Base-by-base conservation (phyloP, 1,284 basidiomycete species). In the Cryptococcus hybrid region DNA sequence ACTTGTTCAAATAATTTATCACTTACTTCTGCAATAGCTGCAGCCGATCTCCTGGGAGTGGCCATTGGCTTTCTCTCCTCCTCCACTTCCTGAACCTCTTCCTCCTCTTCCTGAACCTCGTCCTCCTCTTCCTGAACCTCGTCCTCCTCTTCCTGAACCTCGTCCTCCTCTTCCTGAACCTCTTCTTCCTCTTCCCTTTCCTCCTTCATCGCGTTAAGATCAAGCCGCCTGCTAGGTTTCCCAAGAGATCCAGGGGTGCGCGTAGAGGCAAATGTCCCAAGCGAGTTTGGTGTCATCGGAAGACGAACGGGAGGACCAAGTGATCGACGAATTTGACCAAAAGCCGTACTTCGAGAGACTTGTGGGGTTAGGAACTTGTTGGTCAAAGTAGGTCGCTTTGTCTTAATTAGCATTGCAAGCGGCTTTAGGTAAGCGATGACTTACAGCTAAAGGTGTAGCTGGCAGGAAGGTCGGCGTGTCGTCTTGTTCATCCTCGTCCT, bases 331-430 rank as follows among this genome's bases (percentile, higher is more conserved):
- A 66, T 59, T 11, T 58, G 48, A 13, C 47, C 53, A 30, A 43
- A 47, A n/a, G 35, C 36, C 11, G 49, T 18, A 38, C 39, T 51
- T 7, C 37, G 49, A 15, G 15, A 12, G 24, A 40, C 58, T 49
- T 74, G 73, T 37, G 74, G 72, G 0, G 74, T 73, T 56, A 64
- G 74, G 62, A 74, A 74, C 8, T 62, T 57, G 13, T 51, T 53
- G 34, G 52, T 36, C 7, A 66, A 30, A 1, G 55, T 46, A 38
- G 55, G 52, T 46, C 55, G 53, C 66, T 68, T 24, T 9, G 13
- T 60, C 58, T 30, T 36, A 9, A 24, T 43, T 7, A 44, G 49
- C n/a, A 30, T 15, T 30, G 54, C 40, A 34, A 7, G 48, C 49
- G 47, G 13, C 13, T 11, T 13, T 40, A 8, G 15, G 24, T 13